Conservation (phyloP, 305 asterid species). For the Petunia hybrid region DNA sequence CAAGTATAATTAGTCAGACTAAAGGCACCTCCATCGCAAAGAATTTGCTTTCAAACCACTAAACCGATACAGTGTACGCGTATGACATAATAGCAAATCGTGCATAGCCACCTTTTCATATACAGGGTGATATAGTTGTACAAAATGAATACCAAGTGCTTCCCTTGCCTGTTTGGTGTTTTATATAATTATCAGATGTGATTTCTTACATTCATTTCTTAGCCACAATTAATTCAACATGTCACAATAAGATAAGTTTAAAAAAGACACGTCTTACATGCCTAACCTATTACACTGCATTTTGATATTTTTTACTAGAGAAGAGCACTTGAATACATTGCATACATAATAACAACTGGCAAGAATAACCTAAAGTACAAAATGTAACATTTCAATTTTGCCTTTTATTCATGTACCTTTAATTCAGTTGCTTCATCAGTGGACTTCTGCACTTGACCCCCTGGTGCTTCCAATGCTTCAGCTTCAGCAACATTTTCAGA, state of each 20-base stretch:
- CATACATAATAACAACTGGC: constrained; percentile 9
- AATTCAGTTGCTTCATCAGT: constrained; percentile 42
- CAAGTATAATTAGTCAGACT: constrained; percentile 13
- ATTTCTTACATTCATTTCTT: constrained; percentile 17
- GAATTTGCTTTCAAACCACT: constrained; percentile 3
- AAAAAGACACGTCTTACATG: neutral
- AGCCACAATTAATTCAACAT: constrained; percentile 26
- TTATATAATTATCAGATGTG: constrained; percentile 12
- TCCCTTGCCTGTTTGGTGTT: constrained; percentile 11
- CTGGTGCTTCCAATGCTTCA: constrained; percentile 46
- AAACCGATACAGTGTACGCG: constrained; percentile 6
- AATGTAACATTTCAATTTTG: neutral
- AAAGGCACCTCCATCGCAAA: constrained; percentile 20
- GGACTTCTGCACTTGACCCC: constrained; percentile 45
- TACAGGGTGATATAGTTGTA: neutral
- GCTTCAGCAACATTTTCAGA: constrained; percentile 61
- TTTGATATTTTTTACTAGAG: neutral
- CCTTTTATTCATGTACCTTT: constrained; percentile 40
- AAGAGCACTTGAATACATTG: constrained; percentile 19
- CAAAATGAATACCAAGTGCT: constrained; percentile 21
- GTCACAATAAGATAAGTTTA: neutral
- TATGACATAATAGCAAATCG: neutral
- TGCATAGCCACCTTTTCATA: neutral
- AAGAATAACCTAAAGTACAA: constrained; percentile 26
- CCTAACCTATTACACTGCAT: constrained; percentile 5